These are phyloP conservation scores for Elsinoe batatas DNA, from an alignment of 2,329 filamentous ascomycete genomes.

Conservation along the genomic window DNA sequence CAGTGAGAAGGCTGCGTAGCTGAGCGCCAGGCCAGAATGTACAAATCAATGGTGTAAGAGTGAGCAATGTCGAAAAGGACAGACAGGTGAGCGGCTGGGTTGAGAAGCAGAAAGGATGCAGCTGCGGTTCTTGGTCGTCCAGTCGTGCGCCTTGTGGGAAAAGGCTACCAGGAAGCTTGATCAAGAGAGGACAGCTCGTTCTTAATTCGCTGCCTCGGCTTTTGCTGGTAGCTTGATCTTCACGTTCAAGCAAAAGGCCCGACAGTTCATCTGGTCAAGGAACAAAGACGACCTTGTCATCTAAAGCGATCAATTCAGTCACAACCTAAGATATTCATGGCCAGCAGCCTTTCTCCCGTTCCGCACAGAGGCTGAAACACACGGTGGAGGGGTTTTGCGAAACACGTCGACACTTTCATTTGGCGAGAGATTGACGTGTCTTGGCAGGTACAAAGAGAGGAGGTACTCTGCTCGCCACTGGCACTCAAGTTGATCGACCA, in stretches of 20 bases:
- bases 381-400: constrained; percentile 3
- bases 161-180: not conserved
- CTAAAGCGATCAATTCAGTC: not conserved
- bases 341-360: not conserved
- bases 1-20: not conserved
- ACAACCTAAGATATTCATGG: constrained; percentile 8
- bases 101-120: not conserved
- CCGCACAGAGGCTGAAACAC: constrained; percentile 5
- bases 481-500: too few relatives aligned
- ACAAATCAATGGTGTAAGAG: not conserved
- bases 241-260: not conserved
- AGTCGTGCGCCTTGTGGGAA: constrained; percentile 6
- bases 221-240: not conserved
- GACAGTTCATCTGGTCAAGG: not conserved
- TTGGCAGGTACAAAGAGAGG: constrained; percentile 1
- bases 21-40: not conserved
- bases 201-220: not conserved
- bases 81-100: not conserved
- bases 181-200: not conserved
- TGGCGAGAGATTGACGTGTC: constrained; percentile 9
- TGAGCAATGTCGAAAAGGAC: constrained; percentile 3
- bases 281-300: not conserved
- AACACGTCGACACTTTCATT: constrained; percentile 2
- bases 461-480: not conserved
- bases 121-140: not conserved